Evolutionary conservation across 306 rosid genomes (phyloP).

Genomic region (Herpetospermum pedunculosum): DNA sequence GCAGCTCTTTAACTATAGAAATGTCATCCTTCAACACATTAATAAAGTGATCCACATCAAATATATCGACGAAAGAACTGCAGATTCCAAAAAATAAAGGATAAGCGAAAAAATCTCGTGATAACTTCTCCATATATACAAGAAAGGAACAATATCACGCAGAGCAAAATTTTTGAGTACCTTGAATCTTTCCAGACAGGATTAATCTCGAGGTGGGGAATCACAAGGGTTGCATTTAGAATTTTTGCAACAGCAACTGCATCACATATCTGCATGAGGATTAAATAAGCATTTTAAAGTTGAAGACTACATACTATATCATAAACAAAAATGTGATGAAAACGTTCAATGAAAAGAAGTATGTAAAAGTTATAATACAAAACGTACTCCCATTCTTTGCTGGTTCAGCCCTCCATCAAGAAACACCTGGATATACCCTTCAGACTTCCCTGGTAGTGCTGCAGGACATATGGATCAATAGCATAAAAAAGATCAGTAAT

Average conservation of each 20-base stretch:
- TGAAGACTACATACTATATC: neutral
- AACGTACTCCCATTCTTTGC: slow-evolving; percentile 97
- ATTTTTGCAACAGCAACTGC: slow-evolving; percentile 95
- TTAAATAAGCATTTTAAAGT: neutral
- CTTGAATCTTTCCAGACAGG: slow-evolving; percentile 96
- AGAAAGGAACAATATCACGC: slow-evolving; percentile 1
- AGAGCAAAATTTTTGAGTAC: slow-evolving; percentile 21
- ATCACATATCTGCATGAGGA: slow-evolving; percentile 67
- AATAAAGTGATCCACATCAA: slow-evolving; percentile 96
- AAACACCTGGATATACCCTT: slow-evolving; percentile 85
- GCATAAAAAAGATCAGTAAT: neutral
- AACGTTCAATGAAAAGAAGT: neutral
- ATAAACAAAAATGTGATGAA: neutral
- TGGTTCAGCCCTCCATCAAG: slow-evolving; percentile 99
- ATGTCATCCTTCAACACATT: slow-evolving; percentile 73
- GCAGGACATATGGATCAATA: slow-evolving; percentile 13
- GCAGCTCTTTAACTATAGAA: slow-evolving; percentile 76
- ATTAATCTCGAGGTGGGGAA: slow-evolving; percentile 84
- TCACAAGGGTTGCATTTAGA: slow-evolving; percentile 90
- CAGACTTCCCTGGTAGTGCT: slow-evolving; percentile 68
- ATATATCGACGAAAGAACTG: slow-evolving; percentile 92
- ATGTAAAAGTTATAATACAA: neutral
- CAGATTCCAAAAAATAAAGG: neutral
- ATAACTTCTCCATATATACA: slow-evolving; percentile 5
- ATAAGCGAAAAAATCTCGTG: slow-evolving; percentile 9